A percentile compares a stretch with the other conserved stretches of the same genome.
These are phyloP conservation scores for Ophiosphaerella korrae DNA, from an alignment of 2,329 filamentous ascomycete species.

Conservation along the genomic window DNA sequence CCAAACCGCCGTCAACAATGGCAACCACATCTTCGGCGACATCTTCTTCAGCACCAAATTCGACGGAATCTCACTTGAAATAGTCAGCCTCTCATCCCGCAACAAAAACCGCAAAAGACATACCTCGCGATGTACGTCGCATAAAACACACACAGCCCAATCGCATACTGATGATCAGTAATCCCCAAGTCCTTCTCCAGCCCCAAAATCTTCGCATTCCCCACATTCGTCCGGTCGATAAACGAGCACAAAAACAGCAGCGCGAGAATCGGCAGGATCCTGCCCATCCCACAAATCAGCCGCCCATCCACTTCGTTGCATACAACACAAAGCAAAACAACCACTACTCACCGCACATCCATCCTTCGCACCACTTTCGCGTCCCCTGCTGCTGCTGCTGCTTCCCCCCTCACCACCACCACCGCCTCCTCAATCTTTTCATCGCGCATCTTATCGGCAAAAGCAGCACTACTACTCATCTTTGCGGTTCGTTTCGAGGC, in stretches of 20 bases:
- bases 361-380: conserved; percentile 57
- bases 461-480: no score
- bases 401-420: conserved; percentile 12
- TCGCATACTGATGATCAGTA: conserved; percentile 66
- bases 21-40: conserved; percentile 65
- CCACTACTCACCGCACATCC: conserved; percentile 52
- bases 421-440: conserved; percentile 28
- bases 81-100: not conserved
- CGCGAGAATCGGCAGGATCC: conserved; percentile 67
- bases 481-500: no score
- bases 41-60: conserved; percentile 68
- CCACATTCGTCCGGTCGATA: conserved; percentile 73
- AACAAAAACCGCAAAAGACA: conserved; percentile 14
- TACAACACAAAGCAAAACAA: conserved; percentile 1
- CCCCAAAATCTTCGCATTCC: conserved; percentile 70
- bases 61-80: conserved; percentile 64
- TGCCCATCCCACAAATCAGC: conserved; percentile 29
- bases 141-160: conserved; percentile 69
- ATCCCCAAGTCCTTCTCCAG: conserved; percentile 62
- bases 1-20: conserved; percentile 62
- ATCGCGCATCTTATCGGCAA: conserved; percentile 27
- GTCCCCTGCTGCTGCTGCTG: conserved; percentile 19
- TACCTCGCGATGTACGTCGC: conserved; percentile 66
- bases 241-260: conserved; percentile 69
- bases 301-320: not conserved